phyloP scores from a whole-genome alignment of 371 early-diverging fungal species.

The Blakeslea trispora region DNA sequence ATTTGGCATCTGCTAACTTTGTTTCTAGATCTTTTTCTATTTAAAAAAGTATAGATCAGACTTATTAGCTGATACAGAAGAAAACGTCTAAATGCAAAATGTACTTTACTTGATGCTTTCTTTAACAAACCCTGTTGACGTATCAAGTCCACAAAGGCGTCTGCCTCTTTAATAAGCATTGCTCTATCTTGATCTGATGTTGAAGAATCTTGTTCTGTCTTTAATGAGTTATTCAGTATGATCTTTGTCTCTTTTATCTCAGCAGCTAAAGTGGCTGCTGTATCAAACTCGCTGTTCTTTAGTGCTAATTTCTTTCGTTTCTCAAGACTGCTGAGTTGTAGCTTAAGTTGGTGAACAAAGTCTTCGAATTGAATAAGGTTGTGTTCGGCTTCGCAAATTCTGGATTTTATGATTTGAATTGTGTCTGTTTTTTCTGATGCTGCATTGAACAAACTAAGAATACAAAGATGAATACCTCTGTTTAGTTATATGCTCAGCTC shows the following conservation, averaged over 20 bases:
- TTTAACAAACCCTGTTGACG: too few relatives aligned
- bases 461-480: too few relatives aligned
- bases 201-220: background rate
- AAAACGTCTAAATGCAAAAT: too few relatives aligned
- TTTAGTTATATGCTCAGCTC: too few relatives aligned
- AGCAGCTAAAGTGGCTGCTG: background rate
- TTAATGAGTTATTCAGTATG: background rate
- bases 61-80: too few relatives aligned
- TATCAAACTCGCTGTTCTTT: constrained; percentile 2
- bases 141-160: background rate
- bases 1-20: background rate
- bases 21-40: background rate
- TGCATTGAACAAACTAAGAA: background rate
- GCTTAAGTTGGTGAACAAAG: background rate
- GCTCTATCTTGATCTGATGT: background rate
- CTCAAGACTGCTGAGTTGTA: background rate
- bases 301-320: constrained; percentile 3
- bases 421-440: background rate
- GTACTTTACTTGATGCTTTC: too few relatives aligned
- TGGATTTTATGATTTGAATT: background rate
- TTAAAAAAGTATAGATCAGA: too few relatives aligned
- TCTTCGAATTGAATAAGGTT: background rate
- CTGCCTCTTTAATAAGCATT: background rate
- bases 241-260: background rate
- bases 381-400: background rate